phyloP scores from a whole-genome alignment of 495 filamentous ascomycete genomes.

The Xylaria telfairii region DNA sequence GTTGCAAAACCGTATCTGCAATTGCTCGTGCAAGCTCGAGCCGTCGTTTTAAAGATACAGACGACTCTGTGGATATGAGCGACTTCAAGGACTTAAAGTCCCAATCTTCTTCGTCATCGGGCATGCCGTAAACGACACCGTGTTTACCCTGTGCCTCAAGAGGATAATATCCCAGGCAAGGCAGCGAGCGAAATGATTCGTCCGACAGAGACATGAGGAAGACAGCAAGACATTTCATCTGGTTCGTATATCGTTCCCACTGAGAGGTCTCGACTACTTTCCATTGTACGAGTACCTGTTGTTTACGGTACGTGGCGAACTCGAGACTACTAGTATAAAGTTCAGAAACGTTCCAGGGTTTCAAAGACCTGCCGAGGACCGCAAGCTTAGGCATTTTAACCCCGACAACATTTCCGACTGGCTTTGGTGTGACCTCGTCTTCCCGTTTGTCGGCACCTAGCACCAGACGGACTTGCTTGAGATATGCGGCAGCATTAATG shows the following conservation, averaged over 20 bases:
- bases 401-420: neutral
- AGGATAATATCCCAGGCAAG: slow-evolving; percentile 29
- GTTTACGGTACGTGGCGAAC: slow-evolving; percentile 9
- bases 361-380: slow-evolving; percentile 17
- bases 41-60: slow-evolving; percentile 14
- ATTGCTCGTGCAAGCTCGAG: slow-evolving; percentile 35
- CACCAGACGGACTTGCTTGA: slow-evolving; percentile 29
- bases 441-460: slow-evolving; percentile 16
- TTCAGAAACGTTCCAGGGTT: neutral
- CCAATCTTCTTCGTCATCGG: slow-evolving; percentile 19
- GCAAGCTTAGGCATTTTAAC: slow-evolving; percentile 14
- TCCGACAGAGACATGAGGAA: slow-evolving; percentile 29
- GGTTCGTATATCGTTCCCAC: slow-evolving; percentile 24
- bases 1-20: slow-evolving; percentile 42
- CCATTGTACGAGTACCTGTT: slow-evolving; percentile 34
- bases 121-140: slow-evolving; percentile 24
- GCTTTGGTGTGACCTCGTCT: slow-evolving; percentile 21
- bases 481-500: neutral
- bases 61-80: slow-evolving; percentile 14
- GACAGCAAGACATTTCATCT: slow-evolving; percentile 29
- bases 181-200: slow-evolving; percentile 29
- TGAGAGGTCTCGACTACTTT: slow-evolving; percentile 26
- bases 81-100: slow-evolving; percentile 22
- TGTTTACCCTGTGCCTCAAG: slow-evolving; percentile 15
- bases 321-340: neutral